Percentiles rank a stretch among this genome's conserved stretches.
phyloP scores from a whole-genome alignment of 73 alveolate genomes.

The Tetrahymena elliotti region DNA sequence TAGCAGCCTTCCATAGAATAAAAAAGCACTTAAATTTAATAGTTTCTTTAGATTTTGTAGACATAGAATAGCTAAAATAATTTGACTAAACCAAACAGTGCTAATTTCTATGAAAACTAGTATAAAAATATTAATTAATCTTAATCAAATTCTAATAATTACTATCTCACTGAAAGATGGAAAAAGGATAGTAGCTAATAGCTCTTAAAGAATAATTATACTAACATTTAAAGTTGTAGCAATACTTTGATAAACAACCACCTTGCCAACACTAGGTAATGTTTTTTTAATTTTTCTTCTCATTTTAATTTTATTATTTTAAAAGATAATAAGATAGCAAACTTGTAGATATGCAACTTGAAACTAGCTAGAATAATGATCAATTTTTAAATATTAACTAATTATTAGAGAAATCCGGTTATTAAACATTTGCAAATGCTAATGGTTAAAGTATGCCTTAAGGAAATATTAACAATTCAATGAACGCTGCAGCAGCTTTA shows the following conservation, averaged over 20 bases:
- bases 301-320: not conserved
- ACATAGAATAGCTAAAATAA: not conserved
- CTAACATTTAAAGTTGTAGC: not conserved
- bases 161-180: not conserved
- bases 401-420: not conserved
- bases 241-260: not conserved
- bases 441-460: not conserved
- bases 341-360: not conserved
- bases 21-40: not conserved
- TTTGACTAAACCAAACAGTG: not conserved
- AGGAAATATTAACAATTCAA: not conserved
- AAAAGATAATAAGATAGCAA: not conserved
- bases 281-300: too few relatives aligned
- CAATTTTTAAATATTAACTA: not conserved
- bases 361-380: not conserved
- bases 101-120: not conserved
- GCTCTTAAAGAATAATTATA: not conserved
- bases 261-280: not conserved
- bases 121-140: not conserved
- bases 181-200: not conserved
- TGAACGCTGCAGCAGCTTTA: not conserved
- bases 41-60: not conserved
- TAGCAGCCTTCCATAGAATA: not conserved
- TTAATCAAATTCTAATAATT: not conserved
- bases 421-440: not conserved